Base-by-base conservation (phyloP, 2,329 filamentous ascomycete species). In the Pseudocercospora cruenta region DNA sequence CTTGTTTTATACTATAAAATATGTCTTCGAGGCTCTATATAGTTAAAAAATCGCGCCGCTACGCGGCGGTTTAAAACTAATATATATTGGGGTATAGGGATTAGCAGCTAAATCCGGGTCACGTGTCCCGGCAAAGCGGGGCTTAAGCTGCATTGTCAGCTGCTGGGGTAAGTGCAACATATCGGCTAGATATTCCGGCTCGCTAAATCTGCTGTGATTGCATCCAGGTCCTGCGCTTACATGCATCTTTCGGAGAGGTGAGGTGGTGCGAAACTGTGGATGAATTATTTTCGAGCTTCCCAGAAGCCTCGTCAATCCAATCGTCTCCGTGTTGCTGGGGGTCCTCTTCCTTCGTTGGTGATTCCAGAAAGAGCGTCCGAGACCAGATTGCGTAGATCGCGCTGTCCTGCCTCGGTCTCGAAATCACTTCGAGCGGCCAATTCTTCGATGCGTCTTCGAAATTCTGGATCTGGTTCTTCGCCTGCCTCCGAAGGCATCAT, bases 371-470 rank as follows among this genome's bases (percentile, higher is more conserved):
- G 82, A 2, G 92, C 93, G 73, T 97, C 93, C 70, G 90, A 87
- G 5, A 99, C 88, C 67, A 99, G 81, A 70, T 87, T 85, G 67
- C 93, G 86, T 74, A 99, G 80, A 75, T 94, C 88, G 22, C 85
- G 86, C 79, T 99, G 95, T 3, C 91, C 92, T 66, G 90, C 88
- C 62, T 92, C 89, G 4, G 88, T 90, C 72, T 94, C 84, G 74
- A 97, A 96, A 75, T 98, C 93, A 24, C 91, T 89, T 47, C 93
- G 85, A 39, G 90, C 86, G 1, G 95, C 94, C 66, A 99, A 81
- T 79, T 97, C 91, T 74, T 98, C 93, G 75, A 99, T 98, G 61
- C 92, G 86, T 71, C 90, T 85, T 75, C 90, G 88, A 71, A 99
- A 92, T 71, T 94, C 93, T 1, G 92, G 88, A 76, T 98, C 93